A percentile compares a stretch with the other conserved stretches of the same genome.
These are phyloP conservation scores for Marasmius sp. DNA, from an alignment of 1,284 basidiomycete species.

Conservation along the genomic window DNA sequence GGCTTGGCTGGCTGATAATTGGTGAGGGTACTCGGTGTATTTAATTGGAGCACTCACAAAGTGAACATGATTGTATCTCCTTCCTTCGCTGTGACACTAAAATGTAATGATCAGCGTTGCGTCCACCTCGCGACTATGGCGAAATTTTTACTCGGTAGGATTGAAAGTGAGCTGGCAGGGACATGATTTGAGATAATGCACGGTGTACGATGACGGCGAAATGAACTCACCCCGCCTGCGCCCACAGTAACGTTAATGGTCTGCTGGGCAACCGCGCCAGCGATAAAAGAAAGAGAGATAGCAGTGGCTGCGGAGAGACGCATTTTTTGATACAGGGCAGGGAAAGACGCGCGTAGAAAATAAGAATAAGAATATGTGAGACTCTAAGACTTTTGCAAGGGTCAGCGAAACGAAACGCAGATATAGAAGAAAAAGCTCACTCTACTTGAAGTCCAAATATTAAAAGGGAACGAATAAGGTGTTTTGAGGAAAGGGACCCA, in stretches of 20 bases:
- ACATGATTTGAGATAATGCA: neutral
- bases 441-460: neutral
- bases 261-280: slow-evolving; percentile 37
- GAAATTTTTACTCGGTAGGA: neutral
- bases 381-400: neutral
- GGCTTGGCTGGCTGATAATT: slow-evolving; percentile 24
- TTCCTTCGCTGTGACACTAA: slow-evolving; percentile 15
- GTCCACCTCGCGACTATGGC: neutral
- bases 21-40: neutral
- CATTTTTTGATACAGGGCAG: slow-evolving; percentile 42
- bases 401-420: neutral
- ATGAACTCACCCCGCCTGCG: slow-evolving; percentile 29
- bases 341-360: neutral
- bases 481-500: neutral
- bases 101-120: neutral
- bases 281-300: slow-evolving; percentile 39
- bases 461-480: neutral
- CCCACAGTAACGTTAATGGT: slow-evolving; percentile 45
- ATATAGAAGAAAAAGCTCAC: neutral
- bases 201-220: slow-evolving; percentile 25
- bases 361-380: neutral
- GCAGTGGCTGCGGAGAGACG: slow-evolving; percentile 45
- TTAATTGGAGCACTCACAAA: slow-evolving; percentile 38
- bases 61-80: slow-evolving; percentile 59
- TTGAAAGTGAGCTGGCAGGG: neutral